Base-by-base conservation (phyloP, 768 basidiomycete species). In the Mycena filopes region DNA sequence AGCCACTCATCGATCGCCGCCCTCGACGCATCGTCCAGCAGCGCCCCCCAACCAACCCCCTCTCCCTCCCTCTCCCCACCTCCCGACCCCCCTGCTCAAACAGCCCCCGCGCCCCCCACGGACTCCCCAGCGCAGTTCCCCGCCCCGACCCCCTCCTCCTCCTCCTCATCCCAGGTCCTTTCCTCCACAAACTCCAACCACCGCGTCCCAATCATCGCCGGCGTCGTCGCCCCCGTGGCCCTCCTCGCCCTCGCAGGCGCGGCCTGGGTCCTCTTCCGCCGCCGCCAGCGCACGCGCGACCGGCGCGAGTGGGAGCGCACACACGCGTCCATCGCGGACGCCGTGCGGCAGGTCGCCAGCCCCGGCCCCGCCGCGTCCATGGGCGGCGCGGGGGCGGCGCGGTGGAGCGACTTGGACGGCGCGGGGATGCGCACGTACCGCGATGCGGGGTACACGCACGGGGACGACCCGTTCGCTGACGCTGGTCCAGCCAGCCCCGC, bases 301-400 rank as follows among this genome's bases (percentile, higher is more conserved):
- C 45, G 63, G 26, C 59, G 59, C 25, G 67, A 64, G 40, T 68
- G 67, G 67, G 67, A 68, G 54, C 62, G 63, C 53, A 68, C 67
- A 1, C 67, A 68, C 21, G 55, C 26, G 15, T 53, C 48, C 1
- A 68, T 68, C 26, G 67, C 67, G 18, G 59, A 55, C 7, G 67
- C 62, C 31, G 58, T 68, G 12, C 58, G 65, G 3, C 50, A 53
- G 59, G 59, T 60, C 28, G 33, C 6, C 26, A 38, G 43, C 46
- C 62, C 54, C 20, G 28, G 13, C 43, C 42, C 43, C n/a, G n/a
- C n/a, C n/a, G n/a, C n/a, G n/a, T n/a, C n/a, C n/a, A n/a, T n/a
- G n/a, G n/a, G n/a, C n/a, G n/a, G n/a, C n/a, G n/a, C n/a, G n/a
- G n/a, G n/a, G n/a, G n/a, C n/a, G n/a, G n/a, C n/a, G 3, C 33